Evolutionary conservation across 2,329 filamentous ascomycete genomes (phyloP).

Genomic region (Claviceps digitariae): DNA sequence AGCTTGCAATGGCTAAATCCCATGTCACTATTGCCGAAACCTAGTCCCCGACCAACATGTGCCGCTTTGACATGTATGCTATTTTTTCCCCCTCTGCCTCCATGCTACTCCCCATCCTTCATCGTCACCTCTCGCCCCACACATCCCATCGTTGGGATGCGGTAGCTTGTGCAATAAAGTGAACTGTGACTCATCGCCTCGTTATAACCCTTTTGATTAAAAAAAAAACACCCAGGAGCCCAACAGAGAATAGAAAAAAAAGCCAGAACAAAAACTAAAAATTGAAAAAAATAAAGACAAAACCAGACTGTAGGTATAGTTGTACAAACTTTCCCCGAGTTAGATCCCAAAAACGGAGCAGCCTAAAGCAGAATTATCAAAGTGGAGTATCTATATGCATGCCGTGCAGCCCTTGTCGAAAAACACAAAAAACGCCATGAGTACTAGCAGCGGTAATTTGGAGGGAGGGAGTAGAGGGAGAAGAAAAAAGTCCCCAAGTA

Average conservation of each 20-base stretch:
- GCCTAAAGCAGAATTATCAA: neutral
- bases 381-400: constrained; percentile 4
- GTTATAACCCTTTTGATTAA: neutral
- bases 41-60: neutral
- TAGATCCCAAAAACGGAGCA: neutral
- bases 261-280: too few relatives aligned
- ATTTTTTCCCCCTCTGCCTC: too few relatives aligned
- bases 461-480: neutral
- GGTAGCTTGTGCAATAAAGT: neutral
- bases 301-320: neutral
- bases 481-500: neutral
- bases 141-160: neutral
- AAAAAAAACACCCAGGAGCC: neutral
- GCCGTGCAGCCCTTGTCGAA: neutral
- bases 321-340: constrained; percentile 1
- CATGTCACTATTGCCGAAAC: neutral
- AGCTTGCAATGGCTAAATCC: neutral
- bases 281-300: neutral
- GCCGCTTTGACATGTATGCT: neutral
- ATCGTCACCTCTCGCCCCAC: neutral
- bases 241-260: neutral
- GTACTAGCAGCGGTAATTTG: neutral
- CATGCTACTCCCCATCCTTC: neutral
- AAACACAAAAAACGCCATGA: constrained; percentile 1
- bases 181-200: neutral